Base-by-base conservation (phyloP, 2,329 filamentous ascomycete genomes). In the Beauveria rudraprayagi region DNA sequence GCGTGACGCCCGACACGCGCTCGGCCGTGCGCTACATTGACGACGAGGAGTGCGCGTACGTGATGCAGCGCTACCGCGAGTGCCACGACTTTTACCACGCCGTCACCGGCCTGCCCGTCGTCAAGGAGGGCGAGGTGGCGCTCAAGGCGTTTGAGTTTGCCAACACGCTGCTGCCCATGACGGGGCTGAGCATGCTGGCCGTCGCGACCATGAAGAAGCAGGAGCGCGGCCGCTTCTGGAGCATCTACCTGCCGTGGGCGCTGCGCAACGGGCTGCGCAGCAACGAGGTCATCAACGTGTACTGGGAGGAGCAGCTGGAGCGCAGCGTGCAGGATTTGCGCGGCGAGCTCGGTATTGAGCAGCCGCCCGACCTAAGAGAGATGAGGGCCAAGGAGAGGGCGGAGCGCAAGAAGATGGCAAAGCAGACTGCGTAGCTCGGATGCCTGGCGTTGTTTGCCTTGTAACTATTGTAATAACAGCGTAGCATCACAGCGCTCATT, bases 71-170 rank as follows among this genome's bases (percentile, higher is more conserved):
- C 59, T 99, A 99, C 75, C 87, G 94, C 64, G 94, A 99, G 76
- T 96, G 90, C 66, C 94, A 99, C 74, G 94, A 99, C 73, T 97
- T 99, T 75, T 97, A 95, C 77, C 94, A 99, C 74, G 93, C 94
- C 0, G 80, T 99, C 57, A 96, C 92, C 0, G 93, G 93, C 0
- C 76, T 99, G 53, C 94, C 94, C 0, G 85, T 95, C 47, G 88
- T 96, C 65, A 83, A 92, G n/a, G 94, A 99, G 78, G 94, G 94
- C 28, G 94, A 99, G 78, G 83, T 99, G 14, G 94, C 93, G n/a
- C 82, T 99, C 67, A 99, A 99, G 77, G 92, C 92, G 0, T 96
- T 99, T 67, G 94, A 99, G 77, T 99, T 96, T 72, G 86, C 92
- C 28, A 99, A 97, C 71, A 97, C 92, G 1, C 76, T 95, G 40